Base-by-base conservation (phyloP, 1,284 basidiomycete species). In the Puccinia brachypodii region DNA sequence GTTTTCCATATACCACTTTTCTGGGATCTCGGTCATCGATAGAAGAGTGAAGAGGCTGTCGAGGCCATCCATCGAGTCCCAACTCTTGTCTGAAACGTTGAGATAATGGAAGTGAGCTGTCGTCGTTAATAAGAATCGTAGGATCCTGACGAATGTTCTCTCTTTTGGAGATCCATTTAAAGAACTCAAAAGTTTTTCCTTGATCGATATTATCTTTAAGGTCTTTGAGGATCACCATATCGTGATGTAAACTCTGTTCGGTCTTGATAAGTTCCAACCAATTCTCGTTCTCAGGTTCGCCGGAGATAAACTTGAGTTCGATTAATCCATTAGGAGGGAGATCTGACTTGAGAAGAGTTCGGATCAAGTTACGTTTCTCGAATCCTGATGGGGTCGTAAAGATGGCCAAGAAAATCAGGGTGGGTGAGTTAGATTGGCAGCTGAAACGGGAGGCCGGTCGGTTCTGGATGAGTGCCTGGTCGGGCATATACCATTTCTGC, bases 291-390 rank as follows among this genome's bases (percentile, higher is more conserved):
- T 53, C 9, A 31, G 76, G 76, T 60, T 56, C 40, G 25, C 66
- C 76, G 11, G 76, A 79, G 50, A 79, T 71, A 38, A 79, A 79
- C n/a, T 53, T 64, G 47, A 79, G 47, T 28, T 79, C 66, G 68
- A 79, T 58, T 2, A 71, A 19, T 22, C 36, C 44, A 31, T 69
- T 68, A 28, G 76, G n/a, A 0, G 76, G 76, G 31, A 79, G 53
- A 16, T 79, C 66, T 3, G 76, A 14, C 38, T 71, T 71, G 66
- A 79, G 2, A 6, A 79, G 40, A 0, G 76, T 79, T 19, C 76
- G 0, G 40, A 79, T 69, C 47, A 79, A 25, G 50, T 69, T 79
- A 8, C 76, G 66, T 28, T 71, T 50, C 11, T 38, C 47, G 36
- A 69, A 71, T 28, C n/a, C 42, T 9, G 62, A n/a, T 0, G 76